Conservation (phyloP, 2,329 filamentous ascomycete species). For the Lojkania enalia region DNA sequence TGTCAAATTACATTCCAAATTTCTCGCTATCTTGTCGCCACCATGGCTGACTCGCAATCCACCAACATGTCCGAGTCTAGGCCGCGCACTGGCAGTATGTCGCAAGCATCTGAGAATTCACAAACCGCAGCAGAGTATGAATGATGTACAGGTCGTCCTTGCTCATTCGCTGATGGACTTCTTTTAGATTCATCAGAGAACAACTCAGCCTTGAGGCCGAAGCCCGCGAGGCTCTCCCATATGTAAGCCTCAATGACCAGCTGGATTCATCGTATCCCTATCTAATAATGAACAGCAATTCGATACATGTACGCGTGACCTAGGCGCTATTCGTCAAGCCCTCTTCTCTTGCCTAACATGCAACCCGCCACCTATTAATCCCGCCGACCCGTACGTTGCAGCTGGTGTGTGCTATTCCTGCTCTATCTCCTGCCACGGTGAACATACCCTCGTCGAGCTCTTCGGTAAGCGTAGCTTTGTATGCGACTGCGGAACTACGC, state of each 20-base stretch:
- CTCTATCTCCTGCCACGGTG: conserved; percentile 94
- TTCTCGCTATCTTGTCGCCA: conserved; percentile 4
- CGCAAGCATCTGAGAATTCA: conserved; percentile 54
- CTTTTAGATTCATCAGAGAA: conserved; percentile 75
- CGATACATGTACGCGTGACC: conserved; percentile 86
- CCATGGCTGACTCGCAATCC: conserved; percentile 35
- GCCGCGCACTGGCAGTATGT: conserved; percentile 45
- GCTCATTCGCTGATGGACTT: background rate
- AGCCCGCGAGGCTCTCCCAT: conserved; percentile 91
- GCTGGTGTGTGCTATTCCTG: conserved; percentile 96
- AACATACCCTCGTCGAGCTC: conserved; percentile 91
- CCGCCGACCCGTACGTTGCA: conserved; percentile 65
- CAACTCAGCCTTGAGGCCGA: conserved; percentile 93
- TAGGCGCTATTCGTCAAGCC: conserved; percentile 83
- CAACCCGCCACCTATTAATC: conserved; percentile 72
- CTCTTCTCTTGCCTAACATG: conserved; percentile 94
- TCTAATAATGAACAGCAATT: conserved; percentile 68
- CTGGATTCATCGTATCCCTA: background rate
- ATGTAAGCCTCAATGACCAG: conserved; percentile 60
- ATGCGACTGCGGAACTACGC: conserved; percentile 92
- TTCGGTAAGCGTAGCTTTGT: conserved; percentile 95
- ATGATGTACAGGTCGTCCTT: conserved; percentile 4
- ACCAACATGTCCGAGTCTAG: conserved; percentile 23
- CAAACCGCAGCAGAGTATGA: conserved; percentile 57
- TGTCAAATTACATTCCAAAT: too few species aligned